Conservation (phyloP, 2,329 filamentous ascomycete species). For the Trichoderma guizhouense region DNA sequence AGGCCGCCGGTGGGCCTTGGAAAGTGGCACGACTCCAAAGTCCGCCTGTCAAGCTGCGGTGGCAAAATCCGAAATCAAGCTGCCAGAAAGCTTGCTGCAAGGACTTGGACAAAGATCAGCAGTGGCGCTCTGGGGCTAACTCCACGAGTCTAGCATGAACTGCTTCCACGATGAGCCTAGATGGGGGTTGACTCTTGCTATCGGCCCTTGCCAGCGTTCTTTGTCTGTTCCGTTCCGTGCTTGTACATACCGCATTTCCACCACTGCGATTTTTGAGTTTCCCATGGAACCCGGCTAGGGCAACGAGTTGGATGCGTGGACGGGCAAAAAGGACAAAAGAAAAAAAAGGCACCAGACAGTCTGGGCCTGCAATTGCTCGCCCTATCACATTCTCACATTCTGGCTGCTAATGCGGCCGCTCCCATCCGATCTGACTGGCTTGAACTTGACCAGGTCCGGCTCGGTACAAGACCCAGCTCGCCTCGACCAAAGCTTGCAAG, state of each 20-base stretch:
- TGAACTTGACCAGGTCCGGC: neutral
- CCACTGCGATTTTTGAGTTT: neutral
- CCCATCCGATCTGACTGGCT: conserved; percentile 13
- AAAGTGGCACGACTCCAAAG: neutral
- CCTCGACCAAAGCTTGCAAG: neutral
- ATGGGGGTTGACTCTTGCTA: neutral
- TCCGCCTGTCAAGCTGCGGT: conserved; percentile 1
- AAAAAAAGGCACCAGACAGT: neutral
- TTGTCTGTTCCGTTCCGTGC: neutral
- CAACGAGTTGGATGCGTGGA: neutral
- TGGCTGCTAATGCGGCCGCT: conserved; percentile 1
- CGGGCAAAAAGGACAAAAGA: neutral
- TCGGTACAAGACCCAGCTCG: conserved; percentile 3
- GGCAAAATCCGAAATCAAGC: neutral
- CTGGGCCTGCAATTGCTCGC: neutral
- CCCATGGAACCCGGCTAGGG: neutral
- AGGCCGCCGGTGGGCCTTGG: neutral
- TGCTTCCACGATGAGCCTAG: neutral
- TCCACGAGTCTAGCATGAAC: neutral
- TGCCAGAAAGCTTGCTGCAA: neutral
- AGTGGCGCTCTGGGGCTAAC: conserved; percentile 1
- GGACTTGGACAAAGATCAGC: conserved; percentile 6
- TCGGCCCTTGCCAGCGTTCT: neutral
- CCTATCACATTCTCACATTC: neutral
- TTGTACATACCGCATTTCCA: neutral